phyloP scores from a whole-genome alignment of 2,329 filamentous ascomycete genomes.

The Penicillium aurantiogriseum region DNA sequence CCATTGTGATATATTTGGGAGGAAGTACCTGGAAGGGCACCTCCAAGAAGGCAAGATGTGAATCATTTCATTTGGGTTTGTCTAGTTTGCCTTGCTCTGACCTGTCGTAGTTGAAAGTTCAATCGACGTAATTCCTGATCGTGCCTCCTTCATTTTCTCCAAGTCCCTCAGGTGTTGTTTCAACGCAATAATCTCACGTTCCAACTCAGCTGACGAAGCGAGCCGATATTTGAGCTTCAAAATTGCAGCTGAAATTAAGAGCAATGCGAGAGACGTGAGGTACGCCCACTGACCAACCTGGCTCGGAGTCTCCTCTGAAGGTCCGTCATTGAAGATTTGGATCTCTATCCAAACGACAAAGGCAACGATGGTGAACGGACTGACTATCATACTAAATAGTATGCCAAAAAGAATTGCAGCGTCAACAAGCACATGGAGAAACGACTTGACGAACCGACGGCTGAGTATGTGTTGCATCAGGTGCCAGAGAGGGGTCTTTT shows the following conservation, averaged over 20 bases:
- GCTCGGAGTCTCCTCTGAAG: slow-evolving; percentile 27
- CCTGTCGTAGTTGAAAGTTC: neutral
- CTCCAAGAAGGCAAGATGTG: neutral
- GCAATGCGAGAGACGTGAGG: slow-evolving; percentile 28
- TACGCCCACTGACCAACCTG: slow-evolving; percentile 36
- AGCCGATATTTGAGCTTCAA: slow-evolving; percentile 28
- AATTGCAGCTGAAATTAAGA: slow-evolving; percentile 30
- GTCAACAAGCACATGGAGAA: slow-evolving; percentile 17
- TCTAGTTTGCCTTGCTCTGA: neutral
- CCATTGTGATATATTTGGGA: neutral
- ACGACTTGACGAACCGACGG: slow-evolving; percentile 8
- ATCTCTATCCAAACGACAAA: slow-evolving; percentile 37
- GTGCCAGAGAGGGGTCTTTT: neutral
- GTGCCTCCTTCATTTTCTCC: slow-evolving; percentile 11
- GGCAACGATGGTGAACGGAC: slow-evolving; percentile 31
- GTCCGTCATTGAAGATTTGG: slow-evolving; percentile 32
- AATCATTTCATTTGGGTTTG: neutral
- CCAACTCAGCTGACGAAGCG: slow-evolving; percentile 29
- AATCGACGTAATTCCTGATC: neutral
- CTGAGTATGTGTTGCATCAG: slow-evolving; percentile 9
- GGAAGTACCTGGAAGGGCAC: neutral
- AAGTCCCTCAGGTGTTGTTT: slow-evolving; percentile 15
- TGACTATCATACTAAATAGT: slow-evolving; percentile 31
- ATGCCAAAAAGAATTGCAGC: slow-evolving; percentile 19
- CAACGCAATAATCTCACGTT: slow-evolving; percentile 29